Conservation (phyloP, 164 flowering plant genomes). For the Amborella trichopoda region DNA sequence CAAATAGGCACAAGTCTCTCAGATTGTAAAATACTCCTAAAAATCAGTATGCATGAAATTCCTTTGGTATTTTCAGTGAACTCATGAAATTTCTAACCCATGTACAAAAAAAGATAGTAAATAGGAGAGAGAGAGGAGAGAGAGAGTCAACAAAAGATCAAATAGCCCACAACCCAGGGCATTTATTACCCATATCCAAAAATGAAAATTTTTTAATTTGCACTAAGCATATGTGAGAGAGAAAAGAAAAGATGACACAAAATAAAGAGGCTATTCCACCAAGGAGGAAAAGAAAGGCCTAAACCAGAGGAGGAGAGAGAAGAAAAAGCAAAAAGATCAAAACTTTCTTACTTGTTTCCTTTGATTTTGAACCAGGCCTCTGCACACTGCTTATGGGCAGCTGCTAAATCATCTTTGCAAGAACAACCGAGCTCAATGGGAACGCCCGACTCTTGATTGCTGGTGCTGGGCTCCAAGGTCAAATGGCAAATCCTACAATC, state of each 20-base stretch:
- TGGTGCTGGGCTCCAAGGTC: constrained; percentile 40
- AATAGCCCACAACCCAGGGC: no score
- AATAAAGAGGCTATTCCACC: neutral
- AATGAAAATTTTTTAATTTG: no score
- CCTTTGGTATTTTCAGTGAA: no score
- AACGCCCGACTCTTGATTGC: constrained; percentile 41
- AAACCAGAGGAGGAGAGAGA: neutral
- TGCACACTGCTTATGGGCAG: constrained; percentile 82
- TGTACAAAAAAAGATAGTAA: no score
- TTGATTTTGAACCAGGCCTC: constrained; percentile 92
- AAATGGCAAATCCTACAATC: constrained; percentile 92
- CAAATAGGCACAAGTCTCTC: no score
- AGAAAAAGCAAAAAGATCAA: neutral
- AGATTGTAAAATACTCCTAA: no score
- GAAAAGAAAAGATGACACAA: neutral
- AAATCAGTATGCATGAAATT: no score
- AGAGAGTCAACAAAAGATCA: no score
- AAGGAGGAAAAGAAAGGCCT: neutral
- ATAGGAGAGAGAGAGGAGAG: constrained; percentile 1
- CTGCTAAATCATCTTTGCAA: constrained; percentile 87
- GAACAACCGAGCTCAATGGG: constrained; percentile 84
- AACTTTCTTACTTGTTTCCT: constrained; percentile 73
- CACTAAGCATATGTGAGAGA: neutral
- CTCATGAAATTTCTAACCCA: no score
- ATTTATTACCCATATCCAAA: no score